phyloP scores from a whole-genome alignment of 805 yeast species.

The Cyberlindnera mycetangii region DNA sequence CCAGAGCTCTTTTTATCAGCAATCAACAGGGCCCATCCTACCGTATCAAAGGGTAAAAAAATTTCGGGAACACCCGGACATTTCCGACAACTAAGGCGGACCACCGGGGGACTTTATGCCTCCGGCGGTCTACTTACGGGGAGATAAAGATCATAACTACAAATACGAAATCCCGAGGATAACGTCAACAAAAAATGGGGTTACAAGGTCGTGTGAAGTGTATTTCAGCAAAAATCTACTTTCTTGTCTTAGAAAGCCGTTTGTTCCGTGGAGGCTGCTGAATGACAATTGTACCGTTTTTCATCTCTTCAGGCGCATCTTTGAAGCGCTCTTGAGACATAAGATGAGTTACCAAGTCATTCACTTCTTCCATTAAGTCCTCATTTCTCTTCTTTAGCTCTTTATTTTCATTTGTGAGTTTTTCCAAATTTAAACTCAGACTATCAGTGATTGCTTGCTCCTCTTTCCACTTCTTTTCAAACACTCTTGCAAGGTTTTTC shows the following conservation, averaged over 20 bases:
- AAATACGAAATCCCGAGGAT: too few relatives aligned
- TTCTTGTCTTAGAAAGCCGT: neutral
- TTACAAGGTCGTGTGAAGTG: too few relatives aligned
- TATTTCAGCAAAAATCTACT: too few relatives aligned
- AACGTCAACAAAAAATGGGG: too few relatives aligned
- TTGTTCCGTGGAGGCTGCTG: conserved; percentile 9
- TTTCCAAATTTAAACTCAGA: conserved; percentile 38
- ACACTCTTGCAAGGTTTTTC: conserved; percentile 9
- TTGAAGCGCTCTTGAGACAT: conserved; percentile 72
- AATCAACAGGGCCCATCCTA: neutral
- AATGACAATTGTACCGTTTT: conserved; percentile 64
- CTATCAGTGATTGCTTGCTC: conserved; percentile 45
- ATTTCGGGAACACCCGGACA: conserved; percentile 10
- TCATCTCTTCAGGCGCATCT: conserved; percentile 67
- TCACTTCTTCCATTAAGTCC: conserved; percentile 60
- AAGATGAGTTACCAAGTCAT: conserved; percentile 76
- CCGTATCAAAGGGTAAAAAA: conserved; percentile 2
- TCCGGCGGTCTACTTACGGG: neutral
- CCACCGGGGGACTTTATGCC: neutral
- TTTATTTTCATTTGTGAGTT: conserved; percentile 31
- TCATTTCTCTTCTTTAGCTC: conserved; percentile 37
- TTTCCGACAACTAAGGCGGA: neutral
- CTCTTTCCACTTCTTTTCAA: conserved; percentile 40
- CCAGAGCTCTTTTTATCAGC: neutral
- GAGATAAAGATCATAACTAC: too few relatives aligned